Conservation (phyloP, 495 filamentous ascomycete genomes). For the Lepidopterella palustris region DNA sequence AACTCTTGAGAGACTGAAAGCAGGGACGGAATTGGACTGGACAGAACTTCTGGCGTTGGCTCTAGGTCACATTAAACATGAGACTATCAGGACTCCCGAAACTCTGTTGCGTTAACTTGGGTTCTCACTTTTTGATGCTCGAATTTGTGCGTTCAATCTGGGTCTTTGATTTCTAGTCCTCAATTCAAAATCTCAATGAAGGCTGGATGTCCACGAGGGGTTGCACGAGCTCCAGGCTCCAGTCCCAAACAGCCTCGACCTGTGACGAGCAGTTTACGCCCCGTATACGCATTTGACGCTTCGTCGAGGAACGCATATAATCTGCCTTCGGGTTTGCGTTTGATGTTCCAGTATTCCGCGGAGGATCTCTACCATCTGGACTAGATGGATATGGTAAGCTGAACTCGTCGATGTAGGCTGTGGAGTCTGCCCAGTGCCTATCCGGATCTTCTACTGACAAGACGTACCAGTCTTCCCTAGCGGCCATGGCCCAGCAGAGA, state of each 20-base stretch:
- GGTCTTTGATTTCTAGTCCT: too few species aligned
- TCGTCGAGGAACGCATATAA: slow-evolving; percentile 7
- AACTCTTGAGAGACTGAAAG: neutral
- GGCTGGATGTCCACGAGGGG: too few species aligned
- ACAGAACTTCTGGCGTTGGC: too few species aligned
- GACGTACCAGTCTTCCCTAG: slow-evolving; percentile 10
- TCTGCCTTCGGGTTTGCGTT: neutral
- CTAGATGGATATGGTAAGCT: neutral
- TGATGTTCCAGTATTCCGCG: neutral
- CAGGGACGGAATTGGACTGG: too few species aligned
- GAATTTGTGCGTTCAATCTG: too few species aligned
- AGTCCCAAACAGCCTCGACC: neutral
- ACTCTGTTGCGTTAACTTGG: too few species aligned
- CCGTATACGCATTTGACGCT: slow-evolving; percentile 8
- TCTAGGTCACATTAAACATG: too few species aligned
- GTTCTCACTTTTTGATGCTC: too few species aligned
- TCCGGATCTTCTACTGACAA: slow-evolving; percentile 1
- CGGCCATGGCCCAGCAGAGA: neutral
- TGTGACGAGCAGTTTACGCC: slow-evolving; percentile 1
- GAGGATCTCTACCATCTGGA: neutral
- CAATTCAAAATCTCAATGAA: too few species aligned
- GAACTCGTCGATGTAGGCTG: slow-evolving; percentile 2
- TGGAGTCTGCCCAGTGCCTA: neutral
- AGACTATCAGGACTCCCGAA: too few species aligned
- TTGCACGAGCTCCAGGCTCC: neutral